Conservation (phyloP, 257 asterid genomes). For the Solanum peruvianum region DNA sequence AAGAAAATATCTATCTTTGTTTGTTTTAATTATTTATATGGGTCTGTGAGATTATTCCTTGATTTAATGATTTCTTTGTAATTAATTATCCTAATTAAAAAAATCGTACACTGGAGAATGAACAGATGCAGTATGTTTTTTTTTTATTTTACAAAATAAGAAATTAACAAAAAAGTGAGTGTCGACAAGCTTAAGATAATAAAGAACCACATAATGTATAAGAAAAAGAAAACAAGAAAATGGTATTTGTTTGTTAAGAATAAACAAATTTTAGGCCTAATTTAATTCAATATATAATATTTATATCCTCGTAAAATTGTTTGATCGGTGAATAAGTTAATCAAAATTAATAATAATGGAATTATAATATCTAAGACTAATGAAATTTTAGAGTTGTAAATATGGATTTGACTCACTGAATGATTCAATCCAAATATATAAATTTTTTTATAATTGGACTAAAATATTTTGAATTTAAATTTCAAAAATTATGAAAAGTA, state of each 20-base stretch:
- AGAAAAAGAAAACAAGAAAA: neutral
- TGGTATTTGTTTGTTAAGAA: neutral
- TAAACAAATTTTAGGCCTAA: neutral
- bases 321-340: too few species aligned
- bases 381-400: neutral
- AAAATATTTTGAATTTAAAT: too few species aligned
- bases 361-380: neutral
- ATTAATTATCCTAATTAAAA: neutral
- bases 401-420: neutral
- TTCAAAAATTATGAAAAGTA: neutral
- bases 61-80: neutral
- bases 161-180: neutral
- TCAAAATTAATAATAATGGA: too few species aligned
- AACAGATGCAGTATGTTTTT: neutral
- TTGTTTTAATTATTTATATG: neutral
- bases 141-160: neutral
- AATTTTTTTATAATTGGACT: too few species aligned
- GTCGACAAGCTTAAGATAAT: neutral
- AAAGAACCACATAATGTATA: neutral
- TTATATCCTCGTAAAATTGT: neutral
- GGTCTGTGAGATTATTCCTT: neutral
- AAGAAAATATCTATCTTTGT: neutral
- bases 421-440: too few species aligned
- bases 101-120: neutral
- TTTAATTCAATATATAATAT: too few species aligned